Evolutionary conservation across 1,139 yeast genomes (phyloP), one percentile per base, ranked within the genome.

Genomic region (Yamadazyma songkhlaensis): DNA sequence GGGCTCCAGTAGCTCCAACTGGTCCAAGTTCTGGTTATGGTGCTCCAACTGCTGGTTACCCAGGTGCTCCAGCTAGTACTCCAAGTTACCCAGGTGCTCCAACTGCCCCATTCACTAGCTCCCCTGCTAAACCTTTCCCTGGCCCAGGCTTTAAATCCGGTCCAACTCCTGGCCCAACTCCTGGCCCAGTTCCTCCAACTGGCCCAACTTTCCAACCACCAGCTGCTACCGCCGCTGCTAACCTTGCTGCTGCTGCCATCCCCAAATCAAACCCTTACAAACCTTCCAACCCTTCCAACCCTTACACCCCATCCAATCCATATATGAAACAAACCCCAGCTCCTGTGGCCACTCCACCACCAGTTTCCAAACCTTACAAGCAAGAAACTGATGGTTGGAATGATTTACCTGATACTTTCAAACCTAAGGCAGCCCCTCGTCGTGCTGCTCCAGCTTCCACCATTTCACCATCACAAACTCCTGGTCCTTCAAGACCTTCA

Each of bases 351-450:
- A 43, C 48, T 20, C 33, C 37, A 3, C 52, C 56, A 3, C 72
- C 76, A 28, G 57, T 74, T 26, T 59, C 57, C 37, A 53, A 67
- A 9, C 63, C 69, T 34, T 76, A 71, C 50, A 77, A 73, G 38
- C 57, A 55, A 52, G 84, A 84, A 32, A 81, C 81, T 32, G 92
- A 85, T 35, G 97, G 97, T 3, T 90, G 97, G 97, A 90, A 90
- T 55, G 97, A 90, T 59, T 69, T 90, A 47, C 96, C 97, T 35
- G 73, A 81, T n/a, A 70, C 77, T 21, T 73, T 83, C 58, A 79
- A 69, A 68, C 57, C 60, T 33, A 55, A 64, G 51, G 65, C 76
- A 15, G 64, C 72, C 24, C 62, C 78, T 25, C 74, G 83, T 49
- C 72, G 78, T 38, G 72, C 79, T 13, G 68, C 81, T 2, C 64